phyloP scores from a whole-genome alignment of 2,329 filamentous ascomycete species.

The Samsoniella hepiali region DNA sequence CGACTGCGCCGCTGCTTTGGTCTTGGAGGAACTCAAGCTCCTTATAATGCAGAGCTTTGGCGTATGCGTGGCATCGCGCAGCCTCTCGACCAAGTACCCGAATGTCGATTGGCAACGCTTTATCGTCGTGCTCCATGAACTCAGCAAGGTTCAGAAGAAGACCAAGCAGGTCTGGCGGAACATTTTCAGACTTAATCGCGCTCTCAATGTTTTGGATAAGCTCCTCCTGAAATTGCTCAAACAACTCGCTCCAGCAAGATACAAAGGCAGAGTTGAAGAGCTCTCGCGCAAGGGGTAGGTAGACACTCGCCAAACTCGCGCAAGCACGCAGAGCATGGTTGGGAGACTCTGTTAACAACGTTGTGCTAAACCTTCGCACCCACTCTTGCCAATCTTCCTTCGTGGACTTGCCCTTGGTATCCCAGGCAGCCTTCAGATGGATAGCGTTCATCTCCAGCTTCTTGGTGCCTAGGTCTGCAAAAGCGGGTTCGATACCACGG shows the following conservation, averaged over 20 bases:
- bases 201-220: slow-evolving; percentile 93
- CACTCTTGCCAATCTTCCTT: slow-evolving; percentile 99
- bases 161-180: slow-evolving; percentile 91
- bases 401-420: slow-evolving; percentile 92
- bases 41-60: slow-evolving; percentile 98
- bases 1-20: slow-evolving; percentile 90
- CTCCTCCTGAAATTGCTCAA: slow-evolving; percentile 95
- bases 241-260: slow-evolving; percentile 97
- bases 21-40: slow-evolving; percentile 98
- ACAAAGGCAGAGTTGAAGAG: slow-evolving; percentile 99
- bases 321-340: slow-evolving; percentile 94
- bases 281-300: slow-evolving; percentile 85
- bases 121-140: slow-evolving; percentile 99
- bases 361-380: slow-evolving; percentile 95
- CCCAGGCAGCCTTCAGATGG: slow-evolving; percentile 95
- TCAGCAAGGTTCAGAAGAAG: slow-evolving; percentile 93
- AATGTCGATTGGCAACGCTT: slow-evolving; percentile 96
- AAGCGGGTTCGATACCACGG: slow-evolving; percentile 73
- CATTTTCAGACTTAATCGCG: slow-evolving; percentile 90
- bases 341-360: slow-evolving; percentile 89
- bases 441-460: slow-evolving; percentile 97
- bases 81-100: slow-evolving; percentile 90
- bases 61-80: slow-evolving; percentile 94
- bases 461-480: slow-evolving; percentile 82
- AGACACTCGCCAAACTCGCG: slow-evolving; percentile 84